A percentile compares a stretch with the other conserved stretches of the same genome.
Conservation (phyloP, 2,329 filamentous ascomycete species). For the Fusarium sulawesiense region DNA sequence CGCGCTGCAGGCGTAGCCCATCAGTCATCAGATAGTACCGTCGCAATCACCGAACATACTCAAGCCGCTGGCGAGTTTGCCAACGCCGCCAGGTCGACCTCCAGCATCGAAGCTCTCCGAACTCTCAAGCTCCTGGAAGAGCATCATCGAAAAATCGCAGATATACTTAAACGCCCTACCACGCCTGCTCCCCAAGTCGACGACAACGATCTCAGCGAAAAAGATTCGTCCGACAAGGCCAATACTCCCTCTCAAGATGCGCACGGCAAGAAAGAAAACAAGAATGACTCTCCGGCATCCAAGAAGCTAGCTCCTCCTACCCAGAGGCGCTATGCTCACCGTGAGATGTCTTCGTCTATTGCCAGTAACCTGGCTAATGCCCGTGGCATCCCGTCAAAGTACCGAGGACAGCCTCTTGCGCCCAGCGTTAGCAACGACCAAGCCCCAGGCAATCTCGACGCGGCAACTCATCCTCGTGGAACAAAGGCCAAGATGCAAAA, state of each 20-base stretch:
- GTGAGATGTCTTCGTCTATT: conserved; percentile 83
- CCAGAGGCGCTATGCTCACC: conserved; percentile 65
- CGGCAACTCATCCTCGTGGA: conserved; percentile 62
- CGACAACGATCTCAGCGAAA: conserved; percentile 47
- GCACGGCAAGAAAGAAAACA: conserved; percentile 39
- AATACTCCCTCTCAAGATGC: conserved; percentile 29
- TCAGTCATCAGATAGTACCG: conserved; percentile 78
- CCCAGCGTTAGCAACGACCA: conserved; percentile 81
- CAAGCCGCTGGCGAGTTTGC: conserved; percentile 90
- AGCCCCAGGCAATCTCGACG: conserved; percentile 75
- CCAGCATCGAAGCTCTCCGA: conserved; percentile 77
- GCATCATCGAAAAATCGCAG: conserved; percentile 86
- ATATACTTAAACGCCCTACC: conserved; percentile 79
- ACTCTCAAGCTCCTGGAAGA: conserved; percentile 87
- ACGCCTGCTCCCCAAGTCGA: conserved; percentile 52
- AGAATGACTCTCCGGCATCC: conserved; percentile 38
- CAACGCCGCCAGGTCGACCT: conserved; percentile 79
- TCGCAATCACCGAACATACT: conserved; percentile 88
- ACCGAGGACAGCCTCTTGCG: conserved; percentile 74
- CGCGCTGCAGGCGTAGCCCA: conserved; percentile 82
- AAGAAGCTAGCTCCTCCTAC: conserved; percentile 51
- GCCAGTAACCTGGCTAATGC: conserved; percentile 89
- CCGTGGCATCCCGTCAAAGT: conserved; percentile 77
- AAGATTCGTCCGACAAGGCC: conserved; percentile 44
- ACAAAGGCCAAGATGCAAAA: conserved; percentile 66